Evolutionary conservation across 1,139 yeast genomes (phyloP), one percentile per base, ranked within the genome.

Genomic region (Debaryomycetaceae sp.): DNA sequence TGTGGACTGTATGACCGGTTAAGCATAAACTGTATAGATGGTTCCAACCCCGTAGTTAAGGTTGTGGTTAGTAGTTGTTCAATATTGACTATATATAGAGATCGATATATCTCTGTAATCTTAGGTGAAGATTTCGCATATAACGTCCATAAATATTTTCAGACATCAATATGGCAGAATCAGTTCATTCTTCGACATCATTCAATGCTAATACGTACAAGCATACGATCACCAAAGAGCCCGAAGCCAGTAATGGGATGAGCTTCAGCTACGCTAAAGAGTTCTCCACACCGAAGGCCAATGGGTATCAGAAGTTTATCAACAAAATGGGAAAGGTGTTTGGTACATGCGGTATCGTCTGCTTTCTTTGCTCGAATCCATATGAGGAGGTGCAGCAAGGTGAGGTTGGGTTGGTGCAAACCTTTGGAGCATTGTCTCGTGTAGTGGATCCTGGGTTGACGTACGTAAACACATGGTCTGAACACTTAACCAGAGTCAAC

Each of bases 381-480:
- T 83, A 78, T 64, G 67, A 73, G 53, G 67, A 71, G 35, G 86
- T 83, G 33, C 63, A 73, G 33, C 87, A 83, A 60, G 91, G 91
- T 56, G 70, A 78, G 44, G 88, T 83, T 41, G 91, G 89, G 13
- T 67, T 83, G 44, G 73, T 83, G 35, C 83, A 84, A 41, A 73
- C 77, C 34, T 83, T 82, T 57, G 91, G 91, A 52, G 82, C 84
- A 40, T 70, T 83, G 48, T 70, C 83, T 43, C 69, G 82, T 57
- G 70, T 83, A 6, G 84, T 78, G 31, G 89, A 83, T 56, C 88
- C 89, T 3, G 91, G 91, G 37, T 70, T 83, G 41, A 69, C 77
- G 17, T 78, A 78, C 51, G 81, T 83, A 40, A 83, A 83, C 57
- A 80, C 82, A 13, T 70, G 83, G 69, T 71, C 82, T 36, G 89